Base-by-base conservation (phyloP, 75 land plant species). In the Selaginella tamariscina region DNA sequence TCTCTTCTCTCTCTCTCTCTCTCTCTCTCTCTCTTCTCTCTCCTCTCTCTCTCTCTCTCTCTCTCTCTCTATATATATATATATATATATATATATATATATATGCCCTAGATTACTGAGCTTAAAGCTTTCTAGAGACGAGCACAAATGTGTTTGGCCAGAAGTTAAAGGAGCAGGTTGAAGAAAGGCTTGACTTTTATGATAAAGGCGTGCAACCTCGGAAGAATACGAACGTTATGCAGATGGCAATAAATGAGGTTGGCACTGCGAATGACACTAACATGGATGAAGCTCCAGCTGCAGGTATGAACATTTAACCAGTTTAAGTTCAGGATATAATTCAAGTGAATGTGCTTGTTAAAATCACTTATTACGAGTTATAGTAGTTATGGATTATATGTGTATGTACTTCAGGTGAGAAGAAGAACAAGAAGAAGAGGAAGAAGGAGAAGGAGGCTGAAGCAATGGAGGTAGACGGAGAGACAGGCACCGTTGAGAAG, bases 141-240 rank as follows among this genome's bases (percentile, higher is more conserved):
- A 79, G 65, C 68, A 82, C 91, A 27, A 83, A 79, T 56, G 65
- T 73, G 13, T 94, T 94, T 81, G 98, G 98, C 0, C 91, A 90
- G 63, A 90, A 87, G 71, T 86, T 94, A 26, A 75, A 84, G 56
- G 91, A 90, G 55, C 98, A 94, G 65, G 98, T 94, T 31, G 98
- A 94, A 56, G 98, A 94, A 71, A 79, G 98, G 29, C 81, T 94
- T 24, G 96, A 90, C 32, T 94, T 94, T 55, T 94, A 94, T 81
- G 98, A 94, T 73, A 90, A 94, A 74, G 98, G 96, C 8, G 80
- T 94, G 68, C 96, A 96, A 39, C 96, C 96, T 49, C 74, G 88
- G 13, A 94, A 87, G 76, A 94, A 94, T 70, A 60, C 87, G 29
- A 96, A 94, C 72, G 96, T 94, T 24, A 94, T 94, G 98, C 89